Base-by-base conservation (phyloP, 1,284 basidiomycete species). In the Sanghuangporus sanghuang region DNA sequence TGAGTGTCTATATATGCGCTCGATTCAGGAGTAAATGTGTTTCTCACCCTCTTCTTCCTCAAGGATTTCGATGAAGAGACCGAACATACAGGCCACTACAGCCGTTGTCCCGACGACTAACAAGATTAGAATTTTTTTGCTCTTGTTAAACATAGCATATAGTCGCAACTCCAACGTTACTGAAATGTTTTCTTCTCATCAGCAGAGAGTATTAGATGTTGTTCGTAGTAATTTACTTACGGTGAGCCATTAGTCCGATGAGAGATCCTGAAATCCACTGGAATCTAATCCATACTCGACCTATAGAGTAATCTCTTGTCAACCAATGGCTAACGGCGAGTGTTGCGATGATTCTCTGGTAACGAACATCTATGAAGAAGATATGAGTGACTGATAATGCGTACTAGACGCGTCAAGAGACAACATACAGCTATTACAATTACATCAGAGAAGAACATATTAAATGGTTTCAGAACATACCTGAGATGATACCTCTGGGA, bases 241-340 rank as follows among this genome's bases (percentile, higher is more conserved):
- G 18, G 39, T 62, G 48, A 12, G 61, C 35, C 32, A 62, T 18
- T 35, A 42, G 12, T 18, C 53, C 61, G 36, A 62, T 62, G 32
- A 56, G 40, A 0, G 54, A 46, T 35, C 61, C 61, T 18, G 39
- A 32, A 21, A 57, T 46, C 61, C 61, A 62, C 14, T 62, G 61
- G 21, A 54, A 56, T 44, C 61, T 36, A n/a, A 57, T 56, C 61
- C 61, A 62, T 35, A 40, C 38, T 23, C 56, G 18, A 56, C 61
- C 61, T 62, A 36, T 42, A 32, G 27, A 32, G 27, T 46, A n/a
- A n/a, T 46, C 44, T 16, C 44, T n/a, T 7, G 21, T n/a, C 16
- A n/a, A n/a, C 16, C 7, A 46, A 18, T n/a, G 21, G 44, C 8
- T n/a, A 46, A 46, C 21, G 6, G 16, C 16, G 44, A n/a, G 44